Percentiles rank a stretch among this genome's conserved stretches.
Conservation (phyloP, 805 yeast genomes). For the Myxozyma vanderwaltii region DNA sequence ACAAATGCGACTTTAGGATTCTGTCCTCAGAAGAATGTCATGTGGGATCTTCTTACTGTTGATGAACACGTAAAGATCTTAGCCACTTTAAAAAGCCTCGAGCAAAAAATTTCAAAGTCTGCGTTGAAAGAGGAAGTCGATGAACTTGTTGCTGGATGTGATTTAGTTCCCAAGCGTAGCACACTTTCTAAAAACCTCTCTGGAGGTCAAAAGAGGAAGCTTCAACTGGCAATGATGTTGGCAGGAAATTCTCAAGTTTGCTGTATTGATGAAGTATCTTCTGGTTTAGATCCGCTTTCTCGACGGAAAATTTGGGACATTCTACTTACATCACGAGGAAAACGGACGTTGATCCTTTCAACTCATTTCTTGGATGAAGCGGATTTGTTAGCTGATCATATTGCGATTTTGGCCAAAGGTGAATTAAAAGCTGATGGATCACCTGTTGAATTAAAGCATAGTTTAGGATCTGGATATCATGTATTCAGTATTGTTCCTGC, state of each 20-base stretch:
- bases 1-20: slow-evolving; percentile 38
- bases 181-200: slow-evolving; percentile 37
- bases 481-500: slow-evolving; percentile 23
- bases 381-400: slow-evolving; percentile 41
- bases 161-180: slow-evolving; percentile 36
- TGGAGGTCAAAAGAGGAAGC: slow-evolving; percentile 45
- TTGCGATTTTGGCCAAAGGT: slow-evolving; percentile 42
- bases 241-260: slow-evolving; percentile 44
- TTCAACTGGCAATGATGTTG: slow-evolving; percentile 44
- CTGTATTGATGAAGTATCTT: slow-evolving; percentile 45
- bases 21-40: slow-evolving; percentile 45
- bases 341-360: slow-evolving; percentile 40
- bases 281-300: slow-evolving; percentile 45
- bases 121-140: slow-evolving; percentile 15
- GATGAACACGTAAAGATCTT: slow-evolving; percentile 41
- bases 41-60: slow-evolving; percentile 44
- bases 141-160: slow-evolving; percentile 39
- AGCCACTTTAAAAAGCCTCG: slow-evolving; percentile 36
- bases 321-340: slow-evolving; percentile 39
- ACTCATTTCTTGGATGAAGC: slow-evolving; percentile 46
- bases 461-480: slow-evolving; percentile 41
- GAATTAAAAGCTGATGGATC: slow-evolving; percentile 39
- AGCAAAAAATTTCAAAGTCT: not conserved
- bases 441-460: slow-evolving; percentile 40
- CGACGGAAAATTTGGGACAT: slow-evolving; percentile 45